A percentile compares a stretch with the other conserved stretches of the same genome.
These are phyloP conservation scores for Tylopilus sp. DNA, from an alignment of 768 basidiomycete genomes.

Conservation along the genomic window DNA sequence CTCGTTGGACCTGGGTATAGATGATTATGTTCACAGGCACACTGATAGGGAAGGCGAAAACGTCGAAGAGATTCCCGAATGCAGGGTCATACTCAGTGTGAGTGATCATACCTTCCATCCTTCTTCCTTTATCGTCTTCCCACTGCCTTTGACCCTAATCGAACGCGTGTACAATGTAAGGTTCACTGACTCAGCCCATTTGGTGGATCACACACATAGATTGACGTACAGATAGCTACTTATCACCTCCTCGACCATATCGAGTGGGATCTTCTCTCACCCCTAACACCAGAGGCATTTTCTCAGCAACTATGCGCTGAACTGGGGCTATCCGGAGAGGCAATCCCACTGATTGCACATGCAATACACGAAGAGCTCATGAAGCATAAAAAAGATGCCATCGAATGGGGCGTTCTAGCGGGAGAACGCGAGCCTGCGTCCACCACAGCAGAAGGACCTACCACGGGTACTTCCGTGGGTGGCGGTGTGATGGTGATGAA, in stretches of 20 bases:
- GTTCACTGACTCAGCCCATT: conserved; percentile 8
- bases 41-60: conserved; percentile 37
- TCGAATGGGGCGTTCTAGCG: conserved; percentile 90
- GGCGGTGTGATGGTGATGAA: conserved; percentile 57
- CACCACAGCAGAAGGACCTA: conserved; percentile 15
- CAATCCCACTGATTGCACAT: conserved; percentile 84
- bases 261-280: conserved; percentile 97
- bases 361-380: conserved; percentile 94
- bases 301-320: conserved; percentile 77
- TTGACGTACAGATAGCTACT: conserved; percentile 94
- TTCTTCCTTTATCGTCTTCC: conserved; percentile 9
- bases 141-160: conserved; percentile 11
- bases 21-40: conserved; percentile 18
- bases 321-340: conserved; percentile 85
- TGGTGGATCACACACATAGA: conserved; percentile 42
- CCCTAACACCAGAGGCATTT: conserved; percentile 86
- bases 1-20: conserved; percentile 64
- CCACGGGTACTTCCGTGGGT: conserved; percentile 6
- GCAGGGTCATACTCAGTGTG: conserved; percentile 78
- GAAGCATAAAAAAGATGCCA: conserved; percentile 91
- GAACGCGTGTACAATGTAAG: conserved; percentile 15
- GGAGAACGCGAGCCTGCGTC: conserved; percentile 41
- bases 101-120: conserved; percentile 25
- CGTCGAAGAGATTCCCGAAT: conserved; percentile 67
- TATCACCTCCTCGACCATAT: conserved; percentile 92